A percentile compares a stretch with the other conserved stretches of the same genome.
These are phyloP conservation scores for Phaeotremella fagi DNA, from an alignment of 768 basidiomycete species.

Conservation along the genomic window DNA sequence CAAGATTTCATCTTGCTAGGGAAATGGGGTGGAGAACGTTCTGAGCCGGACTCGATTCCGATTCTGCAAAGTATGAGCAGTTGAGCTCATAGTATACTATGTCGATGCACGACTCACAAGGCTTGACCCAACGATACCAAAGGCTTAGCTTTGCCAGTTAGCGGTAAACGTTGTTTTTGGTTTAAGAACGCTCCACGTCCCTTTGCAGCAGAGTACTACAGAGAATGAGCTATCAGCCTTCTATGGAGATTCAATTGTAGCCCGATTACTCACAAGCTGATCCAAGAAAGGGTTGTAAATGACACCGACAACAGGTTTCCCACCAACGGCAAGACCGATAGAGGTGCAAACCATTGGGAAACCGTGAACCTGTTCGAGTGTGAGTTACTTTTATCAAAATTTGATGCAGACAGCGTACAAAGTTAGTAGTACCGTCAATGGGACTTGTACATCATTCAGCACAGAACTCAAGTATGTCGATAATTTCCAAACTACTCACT, in stretches of 20 bases:
- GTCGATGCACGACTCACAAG: slow-evolving; percentile 47
- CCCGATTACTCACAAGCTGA: slow-evolving; percentile 58
- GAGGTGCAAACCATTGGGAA: slow-evolving; percentile 80
- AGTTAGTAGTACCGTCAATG: slow-evolving; percentile 46
- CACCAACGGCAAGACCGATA: slow-evolving; percentile 78
- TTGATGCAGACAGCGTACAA: slow-evolving; percentile 16
- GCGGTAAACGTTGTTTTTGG: slow-evolving; percentile 60
- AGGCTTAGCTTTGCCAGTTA: slow-evolving; percentile 54
- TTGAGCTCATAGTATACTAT: no score
- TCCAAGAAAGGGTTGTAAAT: slow-evolving; percentile 90
- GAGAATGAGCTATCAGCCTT: not conserved
- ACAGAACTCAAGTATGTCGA: no score
- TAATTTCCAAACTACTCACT: no score
- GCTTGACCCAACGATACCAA: slow-evolving; percentile 66
- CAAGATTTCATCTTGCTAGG: slow-evolving; percentile 63
- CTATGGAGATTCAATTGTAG: not conserved
- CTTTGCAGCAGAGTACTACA: slow-evolving; percentile 65
- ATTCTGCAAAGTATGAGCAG: slow-evolving; percentile 15
- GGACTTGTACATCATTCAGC: slow-evolving; percentile 21
- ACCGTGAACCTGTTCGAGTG: slow-evolving; percentile 50
- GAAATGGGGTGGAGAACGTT: slow-evolving; percentile 18
- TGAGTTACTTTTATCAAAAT: not conserved
- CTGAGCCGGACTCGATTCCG: slow-evolving; percentile 33
- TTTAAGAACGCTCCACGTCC: slow-evolving; percentile 76
- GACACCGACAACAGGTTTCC: slow-evolving; percentile 78